Percentiles rank a stretch among this genome's conserved stretches.
phyloP scores from a whole-genome alignment of 805 yeast genomes.

The Candida odintsovae region DNA sequence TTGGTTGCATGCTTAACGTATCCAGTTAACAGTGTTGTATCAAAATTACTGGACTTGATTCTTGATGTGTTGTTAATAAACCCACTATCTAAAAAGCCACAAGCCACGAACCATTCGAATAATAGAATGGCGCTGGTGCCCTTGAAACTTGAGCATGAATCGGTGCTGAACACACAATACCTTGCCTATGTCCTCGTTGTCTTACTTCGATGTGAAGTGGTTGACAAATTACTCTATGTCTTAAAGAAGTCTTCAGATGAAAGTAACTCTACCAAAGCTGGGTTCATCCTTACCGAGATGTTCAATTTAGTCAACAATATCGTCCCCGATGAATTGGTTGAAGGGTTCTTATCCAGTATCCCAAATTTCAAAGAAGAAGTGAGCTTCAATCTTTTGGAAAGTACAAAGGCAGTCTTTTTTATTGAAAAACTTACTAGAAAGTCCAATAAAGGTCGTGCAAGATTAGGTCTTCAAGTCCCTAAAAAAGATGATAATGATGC shows the following conservation, averaged over 20 bases:
- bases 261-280: conserved; percentile 50
- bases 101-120: conserved; percentile 1
- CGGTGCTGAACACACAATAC: conserved; percentile 51
- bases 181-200: conserved; percentile 54
- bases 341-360: conserved; percentile 2
- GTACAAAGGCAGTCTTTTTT: conserved; percentile 34
- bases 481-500: conserved; percentile 13
- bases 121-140: conserved; percentile 20
- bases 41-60: conserved; percentile 63
- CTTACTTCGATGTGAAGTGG: conserved; percentile 51
- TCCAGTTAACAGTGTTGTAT: conserved; percentile 51
- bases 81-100: conserved; percentile 32
- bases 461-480: conserved; percentile 27
- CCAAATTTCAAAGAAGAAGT: conserved; percentile 3
- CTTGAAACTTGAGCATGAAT: conserved; percentile 35
- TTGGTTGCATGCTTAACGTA: conserved; percentile 57
- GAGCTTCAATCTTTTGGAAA: conserved; percentile 1
- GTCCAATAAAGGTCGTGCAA: conserved; percentile 33
- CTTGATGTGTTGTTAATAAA: conserved; percentile 60
- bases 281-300: conserved; percentile 59
- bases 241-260: conserved; percentile 39
- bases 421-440: conserved; percentile 40
- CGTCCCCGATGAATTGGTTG: conserved; percentile 43
- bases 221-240: conserved; percentile 39
- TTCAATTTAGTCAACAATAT: conserved; percentile 46